phyloP scores from a whole-genome alignment of 78 protist species.

The Tieghemostelium lacteum region DNA sequence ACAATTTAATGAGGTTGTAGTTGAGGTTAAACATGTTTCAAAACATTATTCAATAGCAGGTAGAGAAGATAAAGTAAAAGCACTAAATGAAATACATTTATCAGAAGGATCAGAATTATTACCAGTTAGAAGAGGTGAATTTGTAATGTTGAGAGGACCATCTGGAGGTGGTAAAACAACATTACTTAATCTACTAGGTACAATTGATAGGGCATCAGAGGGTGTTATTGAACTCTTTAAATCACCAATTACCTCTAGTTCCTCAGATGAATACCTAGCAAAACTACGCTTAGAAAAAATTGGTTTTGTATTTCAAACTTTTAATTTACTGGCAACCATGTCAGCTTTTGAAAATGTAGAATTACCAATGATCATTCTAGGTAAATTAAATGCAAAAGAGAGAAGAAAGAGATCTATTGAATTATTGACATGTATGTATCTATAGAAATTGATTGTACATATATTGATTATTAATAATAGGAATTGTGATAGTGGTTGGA shows the following conservation, averaged over 20 bases:
- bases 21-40: slow-evolving; percentile 70
- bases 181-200: slow-evolving; percentile 92
- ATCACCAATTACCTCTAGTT: slow-evolving; percentile 41
- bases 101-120: slow-evolving; percentile 53
- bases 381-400: slow-evolving; percentile 82
- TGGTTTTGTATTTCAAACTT: slow-evolving; percentile 97
- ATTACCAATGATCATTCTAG: slow-evolving; percentile 94
- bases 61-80: slow-evolving; percentile 85
- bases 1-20: slow-evolving; percentile 56
- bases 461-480: not conserved
- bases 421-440: slow-evolving; percentile 48
- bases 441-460: not conserved
- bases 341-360: slow-evolving; percentile 96
- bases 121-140: slow-evolving; percentile 90
- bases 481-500: slow-evolving; percentile 87
- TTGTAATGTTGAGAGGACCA: slow-evolving; percentile 96
- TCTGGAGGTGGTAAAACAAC: slow-evolving; percentile 97
- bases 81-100: slow-evolving; percentile 84
- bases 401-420: slow-evolving; percentile 70
- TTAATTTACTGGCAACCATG: slow-evolving; percentile 95
- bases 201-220: slow-evolving; percentile 89
- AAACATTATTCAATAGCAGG: slow-evolving; percentile 85
- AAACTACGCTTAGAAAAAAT: slow-evolving; percentile 87
- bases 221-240: slow-evolving; percentile 85
- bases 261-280: slow-evolving; percentile 87